Percentiles rank a stretch among this genome's conserved stretches.
Evolutionary conservation across 2,329 filamentous ascomycete genomes (phyloP).

Genomic region (Alternaria gansuensis): DNA sequence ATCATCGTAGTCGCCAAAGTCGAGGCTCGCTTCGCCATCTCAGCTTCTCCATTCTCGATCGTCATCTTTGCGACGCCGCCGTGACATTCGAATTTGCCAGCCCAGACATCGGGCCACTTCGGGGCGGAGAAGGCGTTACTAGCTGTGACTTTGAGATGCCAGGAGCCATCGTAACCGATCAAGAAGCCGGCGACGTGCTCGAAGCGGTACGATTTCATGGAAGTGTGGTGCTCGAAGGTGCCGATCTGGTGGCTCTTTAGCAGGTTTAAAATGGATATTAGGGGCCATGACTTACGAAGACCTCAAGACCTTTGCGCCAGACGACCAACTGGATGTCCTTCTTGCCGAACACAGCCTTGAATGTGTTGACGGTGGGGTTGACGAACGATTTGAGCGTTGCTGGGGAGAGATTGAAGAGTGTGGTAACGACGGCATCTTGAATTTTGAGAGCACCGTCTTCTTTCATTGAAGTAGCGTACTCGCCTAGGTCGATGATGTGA

Average conservation of each 20-base stretch:
- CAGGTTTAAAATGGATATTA: no score
- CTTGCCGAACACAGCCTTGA: conserved; percentile 30
- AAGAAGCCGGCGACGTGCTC: conserved; percentile 29
- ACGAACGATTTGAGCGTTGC: conserved; percentile 20
- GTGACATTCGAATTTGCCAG: conserved; percentile 27
- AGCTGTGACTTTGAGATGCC: conserved; percentile 25
- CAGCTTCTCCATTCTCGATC: conserved; percentile 17
- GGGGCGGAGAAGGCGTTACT: conserved; percentile 24
- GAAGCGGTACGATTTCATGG: conserved; percentile 24
- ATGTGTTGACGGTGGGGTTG: conserved; percentile 18
- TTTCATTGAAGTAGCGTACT: not conserved
- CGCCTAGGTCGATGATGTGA: conserved; percentile 22
- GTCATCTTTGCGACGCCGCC: conserved; percentile 27
- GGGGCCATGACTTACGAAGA: conserved; percentile 24
- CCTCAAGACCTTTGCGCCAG: conserved; percentile 33
- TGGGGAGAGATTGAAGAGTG: conserved; percentile 21
- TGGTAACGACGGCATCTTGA: conserved; percentile 30
- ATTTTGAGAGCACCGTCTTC: conserved; percentile 14
- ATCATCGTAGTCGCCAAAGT: conserved; percentile 20
- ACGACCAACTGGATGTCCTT: conserved; percentile 27
- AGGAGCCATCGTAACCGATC: conserved; percentile 32
- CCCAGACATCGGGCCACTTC: conserved; percentile 32
- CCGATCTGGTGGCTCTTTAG: conserved; percentile 21
- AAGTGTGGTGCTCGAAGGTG: conserved; percentile 24
- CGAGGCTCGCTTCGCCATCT: conserved; percentile 20